A percentile compares a stretch with the other conserved stretches of the same genome.
These are phyloP conservation scores for Blastomyces percursus DNA, from an alignment of 2,329 filamentous ascomycete species.

Conservation along the genomic window DNA sequence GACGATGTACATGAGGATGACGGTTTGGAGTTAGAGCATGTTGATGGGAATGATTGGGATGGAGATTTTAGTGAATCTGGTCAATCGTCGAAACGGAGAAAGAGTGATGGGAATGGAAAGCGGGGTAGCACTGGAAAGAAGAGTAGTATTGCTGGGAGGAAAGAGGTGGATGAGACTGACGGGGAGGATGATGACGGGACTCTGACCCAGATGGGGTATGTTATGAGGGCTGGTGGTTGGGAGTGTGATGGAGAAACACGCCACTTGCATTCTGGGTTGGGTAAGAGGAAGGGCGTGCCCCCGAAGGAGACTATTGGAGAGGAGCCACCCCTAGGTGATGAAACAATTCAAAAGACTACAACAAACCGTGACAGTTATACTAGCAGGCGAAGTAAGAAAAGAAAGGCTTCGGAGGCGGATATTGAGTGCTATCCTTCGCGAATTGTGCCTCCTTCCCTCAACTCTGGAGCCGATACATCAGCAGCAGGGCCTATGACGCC, in stretches of 20 bases:
- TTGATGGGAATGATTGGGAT: constrained; percentile 12
- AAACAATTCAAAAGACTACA: not conserved
- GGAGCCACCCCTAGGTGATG: not conserved
- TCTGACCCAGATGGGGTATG: constrained; percentile 35
- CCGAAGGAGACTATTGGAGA: constrained; percentile 8
- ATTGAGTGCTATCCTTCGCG: not conserved
- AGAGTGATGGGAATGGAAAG: not conserved
- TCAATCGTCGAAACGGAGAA: not conserved
- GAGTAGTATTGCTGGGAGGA: constrained; percentile 12
- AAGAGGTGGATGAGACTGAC: constrained; percentile 16
- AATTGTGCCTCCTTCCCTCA: not conserved
- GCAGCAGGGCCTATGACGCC: constrained; percentile 23
- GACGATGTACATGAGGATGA: constrained; percentile 18
- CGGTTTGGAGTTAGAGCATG: constrained; percentile 13
- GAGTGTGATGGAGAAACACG: not conserved
- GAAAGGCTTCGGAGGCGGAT: not conserved
- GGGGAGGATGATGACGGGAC: constrained; percentile 27
- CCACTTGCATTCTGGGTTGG: not conserved
- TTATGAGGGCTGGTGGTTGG: constrained; percentile 23
- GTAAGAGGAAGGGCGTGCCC: not conserved
- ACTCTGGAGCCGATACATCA: not conserved
- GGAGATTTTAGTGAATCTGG: not conserved
- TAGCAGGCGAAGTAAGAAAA: not conserved
- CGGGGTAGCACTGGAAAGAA: not conserved
- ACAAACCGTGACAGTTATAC: not conserved